A percentile compares a stretch with the other conserved stretches of the same genome.
Conservation (phyloP, 352 stramenopile genomes). For the Globisporangium viniferum region DNA sequence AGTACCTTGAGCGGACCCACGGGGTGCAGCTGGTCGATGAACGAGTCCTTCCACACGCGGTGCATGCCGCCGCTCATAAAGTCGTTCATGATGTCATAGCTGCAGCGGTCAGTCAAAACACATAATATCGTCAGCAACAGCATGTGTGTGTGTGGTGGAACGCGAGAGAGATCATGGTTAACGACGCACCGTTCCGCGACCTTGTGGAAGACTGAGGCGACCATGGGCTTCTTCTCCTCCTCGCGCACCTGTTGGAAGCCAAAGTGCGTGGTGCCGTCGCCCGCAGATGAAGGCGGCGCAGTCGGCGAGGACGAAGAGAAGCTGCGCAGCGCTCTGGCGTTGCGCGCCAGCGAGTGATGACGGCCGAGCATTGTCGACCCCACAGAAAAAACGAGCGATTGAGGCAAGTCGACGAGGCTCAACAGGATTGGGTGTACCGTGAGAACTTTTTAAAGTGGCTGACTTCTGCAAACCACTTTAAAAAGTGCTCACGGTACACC, state of each 20-base stretch:
- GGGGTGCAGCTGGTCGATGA: slow-evolving; percentile 87
- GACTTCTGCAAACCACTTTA: background rate
- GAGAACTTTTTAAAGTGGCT: too few species aligned
- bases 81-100: slow-evolving; percentile 99
- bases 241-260: slow-evolving; percentile 89
- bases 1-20: slow-evolving; percentile 79
- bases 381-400: slow-evolving; percentile 16
- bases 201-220: slow-evolving; percentile 96
- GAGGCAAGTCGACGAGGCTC: background rate
- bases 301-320: background rate
- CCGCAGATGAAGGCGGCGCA: background rate
- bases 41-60: slow-evolving; percentile 97
- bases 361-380: slow-evolving; percentile 12
- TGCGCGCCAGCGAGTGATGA: slow-evolving; percentile 6
- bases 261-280: slow-evolving; percentile 70
- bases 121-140: background rate
- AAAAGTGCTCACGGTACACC: background rate
- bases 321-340: background rate
- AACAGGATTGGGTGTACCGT: background rate
- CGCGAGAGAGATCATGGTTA: background rate
- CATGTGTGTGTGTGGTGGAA: background rate
- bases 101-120: slow-evolving; percentile 8
- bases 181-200: slow-evolving; percentile 92
- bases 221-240: slow-evolving; percentile 93
- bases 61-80: slow-evolving; percentile 97